phyloP scores from a whole-genome alignment of 2,329 filamentous ascomycete genomes.

The Bipolaris zeicola region DNA sequence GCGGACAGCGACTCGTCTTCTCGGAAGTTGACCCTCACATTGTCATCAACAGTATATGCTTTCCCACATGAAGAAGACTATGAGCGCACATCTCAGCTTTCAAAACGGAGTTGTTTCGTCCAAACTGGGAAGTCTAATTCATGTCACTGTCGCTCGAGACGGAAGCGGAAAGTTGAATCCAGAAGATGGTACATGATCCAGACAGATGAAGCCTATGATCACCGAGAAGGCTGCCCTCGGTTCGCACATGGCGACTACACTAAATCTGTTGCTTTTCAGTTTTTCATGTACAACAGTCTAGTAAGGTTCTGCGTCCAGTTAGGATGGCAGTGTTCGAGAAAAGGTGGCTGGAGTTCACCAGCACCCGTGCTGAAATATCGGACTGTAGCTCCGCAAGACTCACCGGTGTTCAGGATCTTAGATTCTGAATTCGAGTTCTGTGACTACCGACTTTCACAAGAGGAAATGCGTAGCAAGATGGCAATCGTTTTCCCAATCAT shows the following conservation, averaged over 20 bases:
- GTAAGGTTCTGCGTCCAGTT: neutral
- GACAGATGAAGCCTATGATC: neutral
- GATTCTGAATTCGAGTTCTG: too few species aligned
- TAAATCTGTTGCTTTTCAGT: neutral
- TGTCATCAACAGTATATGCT: neutral
- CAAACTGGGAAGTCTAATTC: neutral
- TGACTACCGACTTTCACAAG: too few species aligned
- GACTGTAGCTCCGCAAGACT: neutral
- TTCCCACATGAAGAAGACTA: neutral
- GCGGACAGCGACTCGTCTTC: neutral
- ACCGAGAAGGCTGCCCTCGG: neutral
- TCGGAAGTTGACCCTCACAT: neutral
- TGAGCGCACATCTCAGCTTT: too few species aligned
- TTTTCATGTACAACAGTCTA: neutral
- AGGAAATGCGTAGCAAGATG: too few species aligned
- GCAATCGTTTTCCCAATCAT: neutral
- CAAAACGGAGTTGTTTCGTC: too few species aligned
- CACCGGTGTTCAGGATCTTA: neutral
- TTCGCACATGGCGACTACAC: neutral
- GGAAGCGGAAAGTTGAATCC: neutral
- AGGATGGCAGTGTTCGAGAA: neutral
- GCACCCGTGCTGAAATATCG: neutral
- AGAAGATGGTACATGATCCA: neutral
- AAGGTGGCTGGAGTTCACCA: neutral
- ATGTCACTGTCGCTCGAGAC: neutral